Evolutionary conservation across 495 filamentous ascomycete genomes (phyloP).

Genomic region (Tetracladium setigerum): DNA sequence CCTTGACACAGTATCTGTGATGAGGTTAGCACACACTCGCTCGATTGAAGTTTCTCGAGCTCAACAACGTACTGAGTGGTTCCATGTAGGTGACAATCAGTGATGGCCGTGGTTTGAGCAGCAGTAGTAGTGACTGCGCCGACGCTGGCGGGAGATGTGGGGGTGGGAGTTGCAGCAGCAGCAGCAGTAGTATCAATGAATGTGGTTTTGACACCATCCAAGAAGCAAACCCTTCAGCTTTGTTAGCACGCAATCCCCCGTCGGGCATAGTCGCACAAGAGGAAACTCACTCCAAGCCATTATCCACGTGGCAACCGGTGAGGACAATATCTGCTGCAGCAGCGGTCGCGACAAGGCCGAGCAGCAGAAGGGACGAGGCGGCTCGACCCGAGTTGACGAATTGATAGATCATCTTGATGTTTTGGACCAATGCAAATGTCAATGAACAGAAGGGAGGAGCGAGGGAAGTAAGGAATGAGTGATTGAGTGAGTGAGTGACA

Average conservation of each 20-base stretch:
- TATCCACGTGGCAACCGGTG: conserved; percentile 18
- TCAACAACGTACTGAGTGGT: conserved; percentile 24
- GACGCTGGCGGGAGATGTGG: conserved; percentile 1
- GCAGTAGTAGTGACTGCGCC: conserved; percentile 19
- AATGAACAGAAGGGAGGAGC: too few relatives aligned
- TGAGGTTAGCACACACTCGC: background rate
- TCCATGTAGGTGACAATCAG: conserved; percentile 33
- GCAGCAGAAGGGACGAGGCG: too few relatives aligned
- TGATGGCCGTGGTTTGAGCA: conserved; percentile 25
- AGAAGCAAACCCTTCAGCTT: background rate
- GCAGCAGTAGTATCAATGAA: conserved; percentile 25
- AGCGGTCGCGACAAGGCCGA: too few relatives aligned
- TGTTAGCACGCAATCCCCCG: background rate
- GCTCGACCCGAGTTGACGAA: too few relatives aligned
- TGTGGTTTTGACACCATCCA: background rate
- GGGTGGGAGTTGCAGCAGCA: background rate
- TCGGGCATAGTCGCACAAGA: background rate
- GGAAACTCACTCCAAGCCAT: conserved; percentile 17
- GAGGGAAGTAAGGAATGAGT: too few relatives aligned
- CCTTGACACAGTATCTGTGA: conserved; percentile 32
- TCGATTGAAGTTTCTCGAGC: background rate
- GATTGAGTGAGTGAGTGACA: too few relatives aligned
- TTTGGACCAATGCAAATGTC: too few relatives aligned
- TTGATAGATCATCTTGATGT: too few relatives aligned
- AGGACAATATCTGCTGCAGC: background rate